Conservation (phyloP, 78 protist genomes). For the Salpingoeca rosetta region DNA sequence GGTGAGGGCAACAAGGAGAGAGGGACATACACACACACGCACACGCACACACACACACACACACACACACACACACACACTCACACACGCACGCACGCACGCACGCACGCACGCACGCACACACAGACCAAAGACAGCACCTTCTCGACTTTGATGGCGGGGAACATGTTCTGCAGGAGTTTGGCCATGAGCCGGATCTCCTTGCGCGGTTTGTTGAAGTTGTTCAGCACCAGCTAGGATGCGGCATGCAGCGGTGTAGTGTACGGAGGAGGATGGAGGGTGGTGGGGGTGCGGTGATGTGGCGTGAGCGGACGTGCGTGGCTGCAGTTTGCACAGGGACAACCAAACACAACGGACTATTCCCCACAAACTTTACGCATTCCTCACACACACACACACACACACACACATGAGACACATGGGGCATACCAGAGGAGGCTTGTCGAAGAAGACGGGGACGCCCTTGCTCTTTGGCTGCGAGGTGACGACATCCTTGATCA, state of each 20-base stretch:
- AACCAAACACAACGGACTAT: neutral
- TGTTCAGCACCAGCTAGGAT: conserved; percentile 55
- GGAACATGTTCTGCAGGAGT: conserved; percentile 75
- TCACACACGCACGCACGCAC: too few relatives aligned
- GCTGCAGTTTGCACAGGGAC: neutral
- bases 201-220: conserved; percentile 43
- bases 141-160: conserved; percentile 59
- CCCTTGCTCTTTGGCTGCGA: too few relatives aligned
- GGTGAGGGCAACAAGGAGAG: neutral
- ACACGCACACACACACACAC: neutral
- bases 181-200: conserved; percentile 45
- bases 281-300: neutral
- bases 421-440: neutral
- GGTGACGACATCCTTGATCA: too few relatives aligned
- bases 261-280: neutral
- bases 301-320: neutral
- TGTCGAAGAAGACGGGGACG: neutral
- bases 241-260: too few relatives aligned
- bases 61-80: neutral
- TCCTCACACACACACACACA: neutral
- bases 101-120: too few relatives aligned
- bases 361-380: neutral
- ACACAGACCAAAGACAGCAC: conserved; percentile 3
- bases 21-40: neutral
- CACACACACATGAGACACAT: neutral